These are phyloP conservation scores for Exophiala dermatitidis DNA, from an alignment of 2,329 filamentous ascomycete species.

Conservation along the genomic window DNA sequence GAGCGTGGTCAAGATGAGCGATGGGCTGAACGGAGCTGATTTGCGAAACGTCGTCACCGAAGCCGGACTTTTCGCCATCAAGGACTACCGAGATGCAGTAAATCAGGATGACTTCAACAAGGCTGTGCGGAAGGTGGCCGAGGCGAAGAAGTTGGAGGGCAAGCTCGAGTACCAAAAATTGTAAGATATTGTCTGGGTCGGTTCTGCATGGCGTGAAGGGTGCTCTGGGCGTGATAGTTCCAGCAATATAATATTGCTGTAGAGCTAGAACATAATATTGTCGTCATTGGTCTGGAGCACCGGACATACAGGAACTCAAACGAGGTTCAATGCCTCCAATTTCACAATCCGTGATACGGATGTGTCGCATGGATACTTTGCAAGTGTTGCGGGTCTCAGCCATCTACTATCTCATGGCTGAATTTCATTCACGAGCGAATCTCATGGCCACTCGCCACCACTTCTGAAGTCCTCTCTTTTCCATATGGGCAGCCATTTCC, in stretches of 20 bases:
- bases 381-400: background rate
- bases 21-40: conserved; percentile 95
- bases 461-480: conserved; percentile 47
- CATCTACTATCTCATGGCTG: background rate
- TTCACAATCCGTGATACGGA: no score
- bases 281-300: no score
- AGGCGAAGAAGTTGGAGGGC: conserved; percentile 96
- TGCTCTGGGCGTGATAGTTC: background rate
- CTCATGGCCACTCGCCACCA: conserved; percentile 69
- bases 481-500: conserved; percentile 58
- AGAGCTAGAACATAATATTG: no score
- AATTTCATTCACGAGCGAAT: conserved; percentile 27
- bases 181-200: conserved; percentile 40
- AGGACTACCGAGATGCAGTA: conserved; percentile 91
- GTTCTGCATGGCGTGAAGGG: conserved; percentile 9
- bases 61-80: conserved; percentile 95
- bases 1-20: conserved; percentile 99
- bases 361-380: no score
- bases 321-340: no score
- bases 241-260: no score
- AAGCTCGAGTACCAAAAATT: conserved; percentile 97
- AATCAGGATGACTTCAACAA: conserved; percentile 99
- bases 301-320: no score
- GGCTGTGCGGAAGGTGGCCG: conserved; percentile 92
- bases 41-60: conserved; percentile 96